phyloP scores from a whole-genome alignment of 202 grass and related monocot species.

The Digitaria exilis region DNA sequence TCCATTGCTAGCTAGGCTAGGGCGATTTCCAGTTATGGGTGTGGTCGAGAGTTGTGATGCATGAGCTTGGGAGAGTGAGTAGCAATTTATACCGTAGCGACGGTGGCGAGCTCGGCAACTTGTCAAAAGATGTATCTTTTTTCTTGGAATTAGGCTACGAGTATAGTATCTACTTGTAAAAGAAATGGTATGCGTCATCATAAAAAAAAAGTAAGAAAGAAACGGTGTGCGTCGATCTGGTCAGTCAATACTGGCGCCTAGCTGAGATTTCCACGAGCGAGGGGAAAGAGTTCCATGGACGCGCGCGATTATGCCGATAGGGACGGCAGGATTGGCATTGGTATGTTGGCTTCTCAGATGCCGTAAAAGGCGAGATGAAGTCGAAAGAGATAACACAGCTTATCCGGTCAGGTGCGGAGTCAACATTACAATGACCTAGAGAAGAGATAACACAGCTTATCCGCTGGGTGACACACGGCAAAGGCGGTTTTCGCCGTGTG shows the following conservation, averaged over 20 bases:
- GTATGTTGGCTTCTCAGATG: not conserved
- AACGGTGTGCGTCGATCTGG: too few species aligned
- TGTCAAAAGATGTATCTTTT: not conserved
- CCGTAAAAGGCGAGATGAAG: too few species aligned
- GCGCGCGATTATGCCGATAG: not conserved
- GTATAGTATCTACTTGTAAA: not conserved
- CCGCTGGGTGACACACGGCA: too few species aligned
- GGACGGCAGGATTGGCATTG: not conserved
- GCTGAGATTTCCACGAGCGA: not conserved
- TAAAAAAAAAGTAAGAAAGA: too few species aligned
- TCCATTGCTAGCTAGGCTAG: not conserved
- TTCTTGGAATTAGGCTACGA: not conserved
- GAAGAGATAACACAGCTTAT: too few species aligned
- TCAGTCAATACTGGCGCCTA: not conserved
- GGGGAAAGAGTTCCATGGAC: constrained; percentile 15
- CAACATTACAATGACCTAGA: too few species aligned
- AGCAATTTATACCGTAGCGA: not conserved
- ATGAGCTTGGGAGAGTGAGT: not conserved
- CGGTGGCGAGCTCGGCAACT: not conserved
- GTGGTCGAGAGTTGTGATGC: not conserved
- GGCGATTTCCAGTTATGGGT: not conserved
- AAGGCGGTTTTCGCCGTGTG: too few species aligned
- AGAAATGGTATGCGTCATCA: not conserved
- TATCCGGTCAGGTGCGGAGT: too few species aligned
- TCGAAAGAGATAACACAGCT: too few species aligned